A percentile compares a stretch with the other conserved stretches of the same genome.
phyloP scores from a whole-genome alignment of 306 rosid genomes.

The Acacia crassicarpa region DNA sequence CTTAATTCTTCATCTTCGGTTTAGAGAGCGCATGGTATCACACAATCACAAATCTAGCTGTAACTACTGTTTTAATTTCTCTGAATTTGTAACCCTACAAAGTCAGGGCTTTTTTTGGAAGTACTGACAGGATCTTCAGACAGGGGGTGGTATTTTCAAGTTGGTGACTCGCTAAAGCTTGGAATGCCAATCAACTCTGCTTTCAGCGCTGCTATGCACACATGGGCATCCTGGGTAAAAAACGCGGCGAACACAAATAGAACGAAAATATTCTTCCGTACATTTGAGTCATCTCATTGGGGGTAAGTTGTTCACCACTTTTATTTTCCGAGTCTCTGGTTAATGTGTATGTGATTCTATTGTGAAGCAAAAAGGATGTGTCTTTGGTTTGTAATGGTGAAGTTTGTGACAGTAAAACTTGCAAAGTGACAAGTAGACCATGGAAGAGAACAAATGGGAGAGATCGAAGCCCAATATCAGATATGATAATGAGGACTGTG shows the following conservation, averaged over 20 bases:
- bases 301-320: constrained; percentile 40
- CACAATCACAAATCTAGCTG: too few species aligned
- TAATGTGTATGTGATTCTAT: not conserved
- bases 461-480: constrained; percentile 62
- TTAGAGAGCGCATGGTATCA: too few species aligned
- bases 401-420: constrained; percentile 49
- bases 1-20: too few species aligned
- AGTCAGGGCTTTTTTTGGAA: not conserved
- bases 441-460: constrained; percentile 53
- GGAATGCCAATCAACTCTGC: constrained; percentile 85
- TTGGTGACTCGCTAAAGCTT: constrained; percentile 73
- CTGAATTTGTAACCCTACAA: not conserved
- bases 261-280: constrained; percentile 80
- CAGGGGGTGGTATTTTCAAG: constrained; percentile 99
- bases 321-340: not conserved
- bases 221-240: constrained; percentile 93
- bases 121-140: constrained; percentile 42
- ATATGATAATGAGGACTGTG: constrained; percentile 55
- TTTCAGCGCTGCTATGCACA: constrained; percentile 62
- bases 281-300: constrained; percentile 91
- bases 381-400: not conserved
- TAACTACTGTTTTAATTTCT: not conserved
- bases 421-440: constrained; percentile 73
- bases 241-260: constrained; percentile 53
- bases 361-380: constrained; percentile 1